A percentile compares a stretch with the other conserved stretches of the same genome.
These are phyloP conservation scores for Mimosa pudica DNA, from an alignment of 306 rosid species.

Conservation along the genomic window DNA sequence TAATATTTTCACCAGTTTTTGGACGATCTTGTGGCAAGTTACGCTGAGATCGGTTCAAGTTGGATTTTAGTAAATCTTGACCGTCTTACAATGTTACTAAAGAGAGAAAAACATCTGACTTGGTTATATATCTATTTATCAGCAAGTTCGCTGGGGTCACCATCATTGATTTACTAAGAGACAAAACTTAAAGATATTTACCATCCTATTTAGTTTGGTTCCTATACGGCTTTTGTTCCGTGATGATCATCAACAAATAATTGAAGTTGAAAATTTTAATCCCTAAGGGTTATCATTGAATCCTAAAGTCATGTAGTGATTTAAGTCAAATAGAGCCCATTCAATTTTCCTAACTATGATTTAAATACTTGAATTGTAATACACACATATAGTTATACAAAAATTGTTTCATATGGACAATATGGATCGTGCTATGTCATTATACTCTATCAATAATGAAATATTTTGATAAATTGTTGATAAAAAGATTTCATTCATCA, in stretches of 20 bases:
- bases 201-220: background rate
- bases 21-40: slow-evolving; percentile 50
- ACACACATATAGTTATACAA: too few relatives aligned
- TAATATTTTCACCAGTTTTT: slow-evolving; percentile 24
- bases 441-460: too few relatives aligned
- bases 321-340: background rate
- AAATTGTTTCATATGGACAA: too few relatives aligned
- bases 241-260: background rate
- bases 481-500: too few relatives aligned
- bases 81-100: slow-evolving; percentile 10
- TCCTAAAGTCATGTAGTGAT: background rate
- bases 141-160: background rate
- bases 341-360: background rate
- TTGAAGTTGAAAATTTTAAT: background rate
- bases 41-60: slow-evolving; percentile 40
- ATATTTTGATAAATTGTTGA: too few relatives aligned
- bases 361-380: too few relatives aligned
- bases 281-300: background rate
- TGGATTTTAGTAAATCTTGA: slow-evolving; percentile 49
- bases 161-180: background rate
- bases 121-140: background rate
- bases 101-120: background rate
- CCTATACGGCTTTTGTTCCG: background rate
- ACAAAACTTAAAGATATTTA: background rate
- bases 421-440: too few relatives aligned